Percentiles rank a stretch among this genome's conserved stretches.
Evolutionary conservation across 768 basidiomycete genomes (phyloP).

Genomic region (Kwoniella sp.): DNA sequence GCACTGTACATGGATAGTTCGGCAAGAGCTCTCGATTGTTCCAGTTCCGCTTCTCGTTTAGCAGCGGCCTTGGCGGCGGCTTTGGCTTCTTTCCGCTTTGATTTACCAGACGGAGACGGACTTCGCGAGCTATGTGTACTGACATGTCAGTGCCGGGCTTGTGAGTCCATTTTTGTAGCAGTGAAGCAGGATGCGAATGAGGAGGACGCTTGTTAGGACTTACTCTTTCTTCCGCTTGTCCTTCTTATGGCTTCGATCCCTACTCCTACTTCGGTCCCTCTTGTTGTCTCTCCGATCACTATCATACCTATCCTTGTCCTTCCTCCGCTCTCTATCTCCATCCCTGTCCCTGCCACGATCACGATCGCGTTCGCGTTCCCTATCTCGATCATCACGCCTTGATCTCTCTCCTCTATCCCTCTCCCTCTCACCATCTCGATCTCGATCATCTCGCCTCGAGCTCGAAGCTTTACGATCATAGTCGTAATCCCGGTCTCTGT

Average conservation of each 20-base stretch:
- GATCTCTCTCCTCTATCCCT: constrained; percentile 22
- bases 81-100: constrained; percentile 78
- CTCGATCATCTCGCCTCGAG: constrained; percentile 36
- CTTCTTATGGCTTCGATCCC: constrained; percentile 53
- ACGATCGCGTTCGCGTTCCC: too few species aligned
- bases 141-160: constrained; percentile 9
- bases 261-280: constrained; percentile 55
- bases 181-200: too few species aligned
- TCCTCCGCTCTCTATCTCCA: constrained; percentile 47
- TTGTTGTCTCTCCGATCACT: constrained; percentile 57
- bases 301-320: constrained; percentile 54
- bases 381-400: constrained; percentile 40
- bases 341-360: too few species aligned
- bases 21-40: constrained; percentile 81
- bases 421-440: constrained; percentile 24
- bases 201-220: too few species aligned
- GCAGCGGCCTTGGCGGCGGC: constrained; percentile 73
- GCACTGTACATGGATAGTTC: constrained; percentile 96
- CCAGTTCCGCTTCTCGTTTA: constrained; percentile 57
- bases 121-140: constrained; percentile 58
- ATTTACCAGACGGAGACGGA: constrained; percentile 71
- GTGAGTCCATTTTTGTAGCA: too few species aligned
- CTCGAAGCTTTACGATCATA: constrained; percentile 41
- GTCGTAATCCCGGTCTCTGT: constrained; percentile 27
- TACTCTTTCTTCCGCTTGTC: constrained; percentile 62